A percentile compares a stretch with the other conserved stretches of the same genome.
Conservation (phyloP, 129 eudicot genomes). For the Flaveria sonorensis region DNA sequence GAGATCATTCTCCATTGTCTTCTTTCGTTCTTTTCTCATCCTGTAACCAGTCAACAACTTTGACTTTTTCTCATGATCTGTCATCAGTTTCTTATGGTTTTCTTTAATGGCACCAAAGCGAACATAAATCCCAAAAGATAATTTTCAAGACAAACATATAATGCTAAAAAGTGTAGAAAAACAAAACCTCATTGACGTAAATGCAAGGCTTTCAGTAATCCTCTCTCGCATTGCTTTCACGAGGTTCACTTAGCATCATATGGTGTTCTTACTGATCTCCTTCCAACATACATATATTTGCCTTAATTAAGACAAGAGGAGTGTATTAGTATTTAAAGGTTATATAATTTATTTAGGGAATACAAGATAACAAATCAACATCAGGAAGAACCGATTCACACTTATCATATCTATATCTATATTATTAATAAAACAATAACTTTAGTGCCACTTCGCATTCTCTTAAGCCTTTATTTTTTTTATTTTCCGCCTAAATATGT, state of each 20-base stretch:
- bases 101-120: constrained; percentile 32
- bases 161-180: not conserved
- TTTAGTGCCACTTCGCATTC: too few species aligned
- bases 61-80: constrained; percentile 49
- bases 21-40: constrained; percentile 60
- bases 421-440: too few species aligned
- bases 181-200: not conserved
- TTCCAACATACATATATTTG: not conserved
- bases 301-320: not conserved
- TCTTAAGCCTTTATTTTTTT: too few species aligned
- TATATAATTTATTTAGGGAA: not conserved
- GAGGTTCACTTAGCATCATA: not conserved
- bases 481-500: too few species aligned
- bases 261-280: not conserved
- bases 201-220: not conserved
- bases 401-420: not conserved
- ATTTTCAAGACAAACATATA: not conserved
- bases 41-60: constrained; percentile 52
- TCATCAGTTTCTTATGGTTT: constrained; percentile 40
- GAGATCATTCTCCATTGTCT: constrained; percentile 60
- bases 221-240: not conserved
- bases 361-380: not conserved
- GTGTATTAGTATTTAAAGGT: too few species aligned
- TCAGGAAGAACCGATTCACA: not conserved
- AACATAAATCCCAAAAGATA: not conserved